These are phyloP conservation scores for Monascus purpureus DNA, from an alignment of 495 filamentous ascomycete species.

Conservation along the genomic window DNA sequence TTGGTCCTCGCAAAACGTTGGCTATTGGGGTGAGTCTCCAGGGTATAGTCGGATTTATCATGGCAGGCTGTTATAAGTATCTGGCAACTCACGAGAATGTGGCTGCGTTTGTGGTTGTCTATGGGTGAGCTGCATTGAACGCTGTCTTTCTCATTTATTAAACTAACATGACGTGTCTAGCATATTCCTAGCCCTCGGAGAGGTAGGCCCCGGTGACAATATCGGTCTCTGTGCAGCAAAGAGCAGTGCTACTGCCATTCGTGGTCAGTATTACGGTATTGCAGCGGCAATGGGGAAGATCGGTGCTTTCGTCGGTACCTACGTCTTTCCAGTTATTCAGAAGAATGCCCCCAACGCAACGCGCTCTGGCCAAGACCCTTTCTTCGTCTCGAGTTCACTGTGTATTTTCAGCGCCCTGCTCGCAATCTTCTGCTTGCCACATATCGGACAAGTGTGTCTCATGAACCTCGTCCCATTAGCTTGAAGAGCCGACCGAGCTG, in stretches of 20 bases:
- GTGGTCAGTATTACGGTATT: conserved; percentile 85
- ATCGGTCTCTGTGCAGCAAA: conserved; percentile 81
- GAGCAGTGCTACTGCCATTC: conserved; percentile 71
- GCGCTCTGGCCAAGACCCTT: conserved; percentile 62
- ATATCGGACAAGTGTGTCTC: conserved; percentile 49
- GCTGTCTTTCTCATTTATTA: too few species aligned
- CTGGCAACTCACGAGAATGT: conserved; percentile 50
- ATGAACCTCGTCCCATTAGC: not conserved
- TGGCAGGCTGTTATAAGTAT: conserved; percentile 58
- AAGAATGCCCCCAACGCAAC: conserved; percentile 45
- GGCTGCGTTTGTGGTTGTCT: conserved; percentile 64
- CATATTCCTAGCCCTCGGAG: conserved; percentile 72
- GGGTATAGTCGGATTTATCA: conserved; percentile 71
- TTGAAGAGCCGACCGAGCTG: not conserved
- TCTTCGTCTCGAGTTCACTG: conserved; percentile 54
- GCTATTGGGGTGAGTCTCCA: conserved; percentile 53
- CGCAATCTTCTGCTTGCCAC: conserved; percentile 43
- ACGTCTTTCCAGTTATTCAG: conserved; percentile 61
- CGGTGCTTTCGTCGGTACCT: conserved; percentile 82
- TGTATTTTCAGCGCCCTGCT: conserved; percentile 49
- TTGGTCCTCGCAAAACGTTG: conserved; percentile 63
- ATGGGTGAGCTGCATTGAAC: conserved; percentile 27
- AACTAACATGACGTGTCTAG: too few species aligned
- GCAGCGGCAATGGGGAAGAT: conserved; percentile 78
- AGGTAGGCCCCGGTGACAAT: conserved; percentile 81